Percentiles rank a stretch among this genome's conserved stretches.
Conservation (phyloP, 192 early-diverging fungal genomes). For the Linnemannia hyalina region DNA sequence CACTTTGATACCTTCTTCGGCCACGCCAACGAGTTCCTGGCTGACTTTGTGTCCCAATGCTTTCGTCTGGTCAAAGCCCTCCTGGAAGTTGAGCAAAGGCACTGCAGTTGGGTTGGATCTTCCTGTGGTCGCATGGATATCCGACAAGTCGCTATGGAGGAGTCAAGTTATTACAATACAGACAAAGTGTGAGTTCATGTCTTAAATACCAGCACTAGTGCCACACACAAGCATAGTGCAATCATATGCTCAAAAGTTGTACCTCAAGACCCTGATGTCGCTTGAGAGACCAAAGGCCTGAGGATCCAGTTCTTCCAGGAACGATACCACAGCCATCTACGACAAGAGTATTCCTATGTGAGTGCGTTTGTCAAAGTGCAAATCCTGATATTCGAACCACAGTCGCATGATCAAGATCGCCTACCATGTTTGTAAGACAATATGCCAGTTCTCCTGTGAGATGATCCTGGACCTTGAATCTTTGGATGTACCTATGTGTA, state of each 20-base stretch:
- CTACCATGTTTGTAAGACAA: constrained; percentile 67
- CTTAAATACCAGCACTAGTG: background rate
- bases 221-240: background rate
- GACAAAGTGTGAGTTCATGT: constrained; percentile 31
- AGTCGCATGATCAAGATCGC: background rate
- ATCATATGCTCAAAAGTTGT: background rate
- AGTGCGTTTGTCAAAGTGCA: background rate
- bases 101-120: background rate
- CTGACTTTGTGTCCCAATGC: constrained; percentile 48
- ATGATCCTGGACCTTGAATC: constrained; percentile 56
- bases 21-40: constrained; percentile 50
- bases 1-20: constrained; percentile 56
- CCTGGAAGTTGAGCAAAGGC: constrained; percentile 32
- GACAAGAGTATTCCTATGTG: background rate
- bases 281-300: constrained; percentile 59
- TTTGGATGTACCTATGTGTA: constrained; percentile 54
- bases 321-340: constrained; percentile 63
- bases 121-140: constrained; percentile 25
- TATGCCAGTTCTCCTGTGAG: constrained; percentile 61
- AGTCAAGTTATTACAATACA: background rate
- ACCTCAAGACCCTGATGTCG: constrained; percentile 61
- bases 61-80: constrained; percentile 40
- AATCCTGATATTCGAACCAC: background rate
- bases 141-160: constrained; percentile 32
- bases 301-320: constrained; percentile 62